Evolutionary conservation across 2,329 filamentous ascomycete genomes (phyloP).

Genomic region (Talaromyces piceae): DNA sequence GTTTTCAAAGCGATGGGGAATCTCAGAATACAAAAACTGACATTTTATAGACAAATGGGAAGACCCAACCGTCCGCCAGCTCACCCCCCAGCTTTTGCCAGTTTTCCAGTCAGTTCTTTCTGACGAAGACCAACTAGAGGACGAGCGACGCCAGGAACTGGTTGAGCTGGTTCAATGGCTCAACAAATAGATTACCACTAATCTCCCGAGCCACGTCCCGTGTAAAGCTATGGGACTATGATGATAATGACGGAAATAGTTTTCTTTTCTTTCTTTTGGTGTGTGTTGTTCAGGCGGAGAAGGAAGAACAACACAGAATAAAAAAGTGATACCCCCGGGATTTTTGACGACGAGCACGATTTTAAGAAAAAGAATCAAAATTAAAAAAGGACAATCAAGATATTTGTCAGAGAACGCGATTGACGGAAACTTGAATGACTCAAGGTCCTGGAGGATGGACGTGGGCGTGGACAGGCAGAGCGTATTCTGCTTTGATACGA

Average conservation of each 20-base stretch:
- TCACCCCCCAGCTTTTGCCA: conserved; percentile 41
- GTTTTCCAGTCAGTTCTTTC: conserved; percentile 42
- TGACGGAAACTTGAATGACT: conserved; percentile 10
- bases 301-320: background rate
- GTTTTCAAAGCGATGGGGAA: too few species aligned
- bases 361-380: conserved; percentile 2
- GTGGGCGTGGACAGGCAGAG: too few species aligned
- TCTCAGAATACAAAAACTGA: background rate
- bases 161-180: conserved; percentile 43
- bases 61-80: conserved; percentile 37
- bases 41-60: conserved; percentile 35
- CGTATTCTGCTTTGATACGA: background rate
- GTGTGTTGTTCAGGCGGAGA: conserved; percentile 4
- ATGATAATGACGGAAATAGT: conserved; percentile 8
- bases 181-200: conserved; percentile 24
- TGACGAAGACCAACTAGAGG: conserved; percentile 41
- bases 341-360: conserved; percentile 11
- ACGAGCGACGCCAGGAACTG: conserved; percentile 40
- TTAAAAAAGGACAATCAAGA: background rate
- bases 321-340: conserved; percentile 9
- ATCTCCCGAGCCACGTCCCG: background rate
- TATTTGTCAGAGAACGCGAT: background rate
- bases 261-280: conserved; percentile 6
- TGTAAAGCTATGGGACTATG: background rate
- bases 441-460: conserved; percentile 9